Base-by-base conservation (phyloP, 768 basidiomycete species). In the Leccinum longicurvipes region DNA sequence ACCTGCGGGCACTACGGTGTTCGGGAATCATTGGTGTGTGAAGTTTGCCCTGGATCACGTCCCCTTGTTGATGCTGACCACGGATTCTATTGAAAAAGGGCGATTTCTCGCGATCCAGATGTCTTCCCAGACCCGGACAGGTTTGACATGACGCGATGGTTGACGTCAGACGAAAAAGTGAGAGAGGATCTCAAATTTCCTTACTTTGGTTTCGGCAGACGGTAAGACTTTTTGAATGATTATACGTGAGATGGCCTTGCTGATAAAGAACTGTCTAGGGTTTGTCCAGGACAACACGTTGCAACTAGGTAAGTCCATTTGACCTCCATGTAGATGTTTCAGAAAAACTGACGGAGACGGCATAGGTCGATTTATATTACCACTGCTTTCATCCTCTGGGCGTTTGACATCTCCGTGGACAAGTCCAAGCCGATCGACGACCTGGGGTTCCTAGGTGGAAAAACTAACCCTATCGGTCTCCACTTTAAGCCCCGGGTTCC, bases 221-320 rank as follows among this genome's bases (percentile, higher is more conserved):
- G 59, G 71, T 67, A 46, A 54, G 54, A 36, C 48, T 56, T n/a
- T n/a, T n/a, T 55, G 10, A 28, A 15, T 19, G 31, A 39, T 15
- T 14, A 11, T 15, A 15, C 2, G 3, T 6, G 39, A 3, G 8
- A 9, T 44, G 46, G 19, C 39, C n/a, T 27, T 8, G 12, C n/a
- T 60, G 21, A 66, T 32, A 11, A 15, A 1, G 5, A 17, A 19
- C 15, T 23, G 11, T 54, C 23, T 19, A 79, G 83, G 14, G 76
- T 85, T 3, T 87, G 84, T 56, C 84, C 83, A 0, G 84, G 83
- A 2, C 80, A 81, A 59, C 77, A 84, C 65, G 76, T 86, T 45
- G 83, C 58, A 7, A 41, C 31, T n/a, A 72, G 72, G 77, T 74
- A 58, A 63, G 70, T 67, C 0, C 12, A 19, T 12, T 39, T 11